These are phyloP conservation scores for Cudoniella acicularis DNA, from an alignment of 495 filamentous ascomycete genomes.

Conservation along the genomic window DNA sequence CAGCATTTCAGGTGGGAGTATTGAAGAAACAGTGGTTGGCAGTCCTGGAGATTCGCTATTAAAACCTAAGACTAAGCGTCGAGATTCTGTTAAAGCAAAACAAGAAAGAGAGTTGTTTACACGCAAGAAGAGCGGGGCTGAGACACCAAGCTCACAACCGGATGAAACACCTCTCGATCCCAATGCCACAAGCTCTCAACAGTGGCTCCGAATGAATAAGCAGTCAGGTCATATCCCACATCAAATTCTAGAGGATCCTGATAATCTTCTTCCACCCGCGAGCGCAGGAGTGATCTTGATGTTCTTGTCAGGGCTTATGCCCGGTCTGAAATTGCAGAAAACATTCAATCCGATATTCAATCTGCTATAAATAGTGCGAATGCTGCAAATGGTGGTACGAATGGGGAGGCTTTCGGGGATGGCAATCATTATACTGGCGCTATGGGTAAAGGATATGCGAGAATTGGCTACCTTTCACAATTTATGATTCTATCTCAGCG, in stretches of 20 bases:
- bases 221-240: slow-evolving; percentile 56
- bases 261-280: slow-evolving; percentile 71
- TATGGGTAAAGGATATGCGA: slow-evolving; percentile 74
- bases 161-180: slow-evolving; percentile 57
- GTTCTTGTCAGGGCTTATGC: slow-evolving; percentile 69
- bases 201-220: slow-evolving; percentile 66
- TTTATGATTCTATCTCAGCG: slow-evolving; percentile 85
- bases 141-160: slow-evolving; percentile 65
- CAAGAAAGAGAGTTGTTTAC: slow-evolving; percentile 92
- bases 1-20: slow-evolving; percentile 62
- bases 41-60: slow-evolving; percentile 55
- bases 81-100: slow-evolving; percentile 70
- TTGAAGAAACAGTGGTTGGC: slow-evolving; percentile 50
- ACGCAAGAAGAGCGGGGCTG: slow-evolving; percentile 62
- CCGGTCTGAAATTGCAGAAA: slow-evolving; percentile 71
- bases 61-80: slow-evolving; percentile 62
- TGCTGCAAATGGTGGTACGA: slow-evolving; percentile 65
- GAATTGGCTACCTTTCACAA: slow-evolving; percentile 73
- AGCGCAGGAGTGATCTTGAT: slow-evolving; percentile 75
- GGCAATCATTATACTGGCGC: slow-evolving; percentile 38
- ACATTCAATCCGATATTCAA: slow-evolving; percentile 78
- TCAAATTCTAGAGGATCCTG: slow-evolving; percentile 61
- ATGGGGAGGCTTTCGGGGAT: slow-evolving; percentile 51
- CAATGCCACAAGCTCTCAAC: slow-evolving; percentile 39
- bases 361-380: slow-evolving; percentile 56